Evolutionary conservation across 163 green algal genomes (phyloP).

Genomic region (Prototheca cutis): DNA sequence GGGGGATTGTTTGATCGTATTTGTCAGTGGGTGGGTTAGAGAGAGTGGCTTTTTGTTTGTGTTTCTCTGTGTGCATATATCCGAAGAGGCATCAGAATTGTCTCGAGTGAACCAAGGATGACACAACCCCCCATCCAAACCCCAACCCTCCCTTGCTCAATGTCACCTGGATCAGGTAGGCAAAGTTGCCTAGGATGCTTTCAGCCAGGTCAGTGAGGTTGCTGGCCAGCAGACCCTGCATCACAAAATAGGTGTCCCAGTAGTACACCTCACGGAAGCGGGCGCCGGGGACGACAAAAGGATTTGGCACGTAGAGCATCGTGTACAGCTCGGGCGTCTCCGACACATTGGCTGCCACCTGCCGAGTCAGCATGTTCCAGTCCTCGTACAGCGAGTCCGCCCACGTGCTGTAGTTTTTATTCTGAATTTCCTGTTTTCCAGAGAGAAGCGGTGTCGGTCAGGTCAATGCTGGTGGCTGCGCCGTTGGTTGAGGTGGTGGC

Average conservation of each 20-base stretch:
- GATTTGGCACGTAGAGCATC: conserved; percentile 48
- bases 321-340: conserved; percentile 29
- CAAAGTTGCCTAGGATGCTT: conserved; percentile 56
- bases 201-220: conserved; percentile 34
- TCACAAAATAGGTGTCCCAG: conserved; percentile 70
- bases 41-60: too few species aligned
- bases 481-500: too few species aligned
- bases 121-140: too few species aligned
- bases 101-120: too few species aligned
- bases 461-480: too few species aligned
- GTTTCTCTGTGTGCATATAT: too few species aligned
- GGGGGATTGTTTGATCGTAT: too few species aligned
- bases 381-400: not conserved
- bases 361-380: not conserved
- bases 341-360: conserved; percentile 16
- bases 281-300: conserved; percentile 64
- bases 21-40: too few species aligned
- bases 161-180: conserved; percentile 40
- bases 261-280: conserved; percentile 85
- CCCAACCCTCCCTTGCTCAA: not conserved
- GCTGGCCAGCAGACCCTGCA: conserved; percentile 69
- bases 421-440: too few species aligned
- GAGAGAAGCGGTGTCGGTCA: too few species aligned
- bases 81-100: too few species aligned
- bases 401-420: too few species aligned